Percentiles rank a stretch among this genome's conserved stretches.
Evolutionary conservation across 306 rosid genomes (phyloP).

Genomic region (Trifolium pratense): DNA sequence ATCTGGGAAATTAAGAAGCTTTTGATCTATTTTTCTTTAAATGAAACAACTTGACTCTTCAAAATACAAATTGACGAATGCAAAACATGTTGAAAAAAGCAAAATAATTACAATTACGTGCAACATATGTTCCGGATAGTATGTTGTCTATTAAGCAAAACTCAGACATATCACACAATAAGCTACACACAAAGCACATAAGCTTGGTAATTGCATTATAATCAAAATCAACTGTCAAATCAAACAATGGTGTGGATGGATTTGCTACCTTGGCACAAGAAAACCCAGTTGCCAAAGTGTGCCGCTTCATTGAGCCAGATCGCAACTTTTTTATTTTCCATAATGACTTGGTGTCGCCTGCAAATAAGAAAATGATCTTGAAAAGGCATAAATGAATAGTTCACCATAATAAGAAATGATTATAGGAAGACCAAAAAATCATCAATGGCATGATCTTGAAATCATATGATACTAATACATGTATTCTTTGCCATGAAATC

Average conservation of each 20-base stretch:
- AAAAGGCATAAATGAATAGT: conserved; percentile 35
- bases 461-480: conserved; percentile 1
- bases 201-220: conserved; percentile 19
- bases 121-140: conserved; percentile 17
- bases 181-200: conserved; percentile 9
- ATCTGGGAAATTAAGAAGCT: conserved; percentile 18
- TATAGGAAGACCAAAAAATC: conserved; percentile 11
- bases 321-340: conserved; percentile 82
- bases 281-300: conserved; percentile 70
- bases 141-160: conserved; percentile 12
- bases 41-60: background rate
- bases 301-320: conserved; percentile 69
- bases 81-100: conserved; percentile 3
- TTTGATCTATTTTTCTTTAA: background rate
- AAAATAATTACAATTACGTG: background rate
- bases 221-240: conserved; percentile 16
- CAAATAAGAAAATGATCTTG: conserved; percentile 12
- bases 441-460: conserved; percentile 1
- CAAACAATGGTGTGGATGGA: conserved; percentile 2
- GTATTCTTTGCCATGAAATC: conserved; percentile 6
- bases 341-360: conserved; percentile 63
- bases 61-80: background rate
- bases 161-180: conserved; percentile 20
- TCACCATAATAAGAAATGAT: background rate
- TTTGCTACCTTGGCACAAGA: conserved; percentile 76